Evolutionary conservation across 1,284 basidiomycete species (phyloP).

Genomic region (Fomitopsis palustris): DNA sequence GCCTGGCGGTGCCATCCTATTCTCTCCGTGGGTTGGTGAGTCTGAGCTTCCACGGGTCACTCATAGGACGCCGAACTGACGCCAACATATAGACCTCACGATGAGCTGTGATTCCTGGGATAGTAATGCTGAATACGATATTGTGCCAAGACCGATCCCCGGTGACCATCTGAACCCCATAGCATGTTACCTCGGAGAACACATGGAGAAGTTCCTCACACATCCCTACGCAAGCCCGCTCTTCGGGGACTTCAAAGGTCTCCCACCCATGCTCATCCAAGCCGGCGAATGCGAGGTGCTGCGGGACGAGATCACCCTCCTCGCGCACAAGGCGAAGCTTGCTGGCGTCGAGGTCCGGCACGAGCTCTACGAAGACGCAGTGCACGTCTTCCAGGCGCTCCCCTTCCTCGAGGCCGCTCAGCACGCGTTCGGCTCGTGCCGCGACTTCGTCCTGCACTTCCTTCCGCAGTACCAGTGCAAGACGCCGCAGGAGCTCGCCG

Average conservation of each 20-base stretch:
- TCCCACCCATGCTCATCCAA: conserved; percentile 93
- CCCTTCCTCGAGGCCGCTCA: conserved; percentile 76
- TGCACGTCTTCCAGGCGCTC: conserved; percentile 90
- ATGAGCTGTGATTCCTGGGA: conserved; percentile 99
- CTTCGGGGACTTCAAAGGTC: conserved; percentile 86
- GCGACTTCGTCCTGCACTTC: conserved; percentile 66
- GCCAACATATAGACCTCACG: conserved; percentile 64
- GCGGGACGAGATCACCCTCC: conserved; percentile 87
- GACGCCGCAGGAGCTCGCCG: conserved; percentile 47
- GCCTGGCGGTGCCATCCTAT: conserved; percentile 79
- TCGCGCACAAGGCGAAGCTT: conserved; percentile 90
- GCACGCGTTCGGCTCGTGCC: conserved; percentile 75
- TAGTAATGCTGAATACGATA: conserved; percentile 81
- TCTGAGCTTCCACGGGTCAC: conserved; percentile 17
- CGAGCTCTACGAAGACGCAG: conserved; percentile 92
- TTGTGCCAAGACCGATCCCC: conserved; percentile 70
- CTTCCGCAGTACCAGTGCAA: conserved; percentile 48
- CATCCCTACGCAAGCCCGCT: conserved; percentile 96
- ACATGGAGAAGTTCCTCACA: conserved; percentile 82
- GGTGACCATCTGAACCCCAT: conserved; percentile 94
- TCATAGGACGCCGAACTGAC: not conserved
- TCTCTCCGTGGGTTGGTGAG: conserved; percentile 94
- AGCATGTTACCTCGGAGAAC: conserved; percentile 86
- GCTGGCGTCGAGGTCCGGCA: conserved; percentile 88
- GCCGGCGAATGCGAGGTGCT: conserved; percentile 93